Conservation (phyloP, 2,329 filamentous ascomycete genomes). For the Dactylonectria macrodidyma region DNA sequence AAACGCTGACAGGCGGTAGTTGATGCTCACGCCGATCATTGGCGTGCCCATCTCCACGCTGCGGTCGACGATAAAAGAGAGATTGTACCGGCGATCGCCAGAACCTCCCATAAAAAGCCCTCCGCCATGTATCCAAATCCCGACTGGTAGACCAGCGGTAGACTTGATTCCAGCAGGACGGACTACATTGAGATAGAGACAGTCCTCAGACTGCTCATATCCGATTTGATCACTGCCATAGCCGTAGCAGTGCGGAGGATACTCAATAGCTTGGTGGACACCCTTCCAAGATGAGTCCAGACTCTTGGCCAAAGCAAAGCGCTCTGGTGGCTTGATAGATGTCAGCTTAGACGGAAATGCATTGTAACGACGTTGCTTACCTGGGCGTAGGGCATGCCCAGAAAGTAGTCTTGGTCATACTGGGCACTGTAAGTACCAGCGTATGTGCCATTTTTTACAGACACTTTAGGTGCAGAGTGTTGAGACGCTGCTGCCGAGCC, state of each 20-base stretch:
- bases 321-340: constrained; percentile 27
- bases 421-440: constrained; percentile 38
- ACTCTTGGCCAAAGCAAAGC: constrained; percentile 48
- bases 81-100: constrained; percentile 69
- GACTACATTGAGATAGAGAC: constrained; percentile 74
- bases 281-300: constrained; percentile 63
- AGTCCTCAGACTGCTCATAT: constrained; percentile 64
- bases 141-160: constrained; percentile 64
- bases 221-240: constrained; percentile 57
- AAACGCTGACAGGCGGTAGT: constrained; percentile 64
- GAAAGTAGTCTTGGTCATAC: constrained; percentile 41
- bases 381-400: constrained; percentile 44
- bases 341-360: constrained; percentile 5
- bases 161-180: constrained; percentile 63
- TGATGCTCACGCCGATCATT: constrained; percentile 64
- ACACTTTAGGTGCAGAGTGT: constrained; percentile 27
- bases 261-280: constrained; percentile 58
- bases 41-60: constrained; percentile 61
- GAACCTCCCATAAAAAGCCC: constrained; percentile 51
- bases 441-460: constrained; percentile 43
- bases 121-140: constrained; percentile 70
- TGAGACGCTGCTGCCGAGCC: constrained; percentile 10
- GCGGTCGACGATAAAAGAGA: constrained; percentile 70
- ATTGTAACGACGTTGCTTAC: constrained; percentile 8
- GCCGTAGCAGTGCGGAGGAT: constrained; percentile 64